These are phyloP conservation scores for Cubamyces sp. DNA, from an alignment of 768 basidiomycete genomes.

Conservation along the genomic window DNA sequence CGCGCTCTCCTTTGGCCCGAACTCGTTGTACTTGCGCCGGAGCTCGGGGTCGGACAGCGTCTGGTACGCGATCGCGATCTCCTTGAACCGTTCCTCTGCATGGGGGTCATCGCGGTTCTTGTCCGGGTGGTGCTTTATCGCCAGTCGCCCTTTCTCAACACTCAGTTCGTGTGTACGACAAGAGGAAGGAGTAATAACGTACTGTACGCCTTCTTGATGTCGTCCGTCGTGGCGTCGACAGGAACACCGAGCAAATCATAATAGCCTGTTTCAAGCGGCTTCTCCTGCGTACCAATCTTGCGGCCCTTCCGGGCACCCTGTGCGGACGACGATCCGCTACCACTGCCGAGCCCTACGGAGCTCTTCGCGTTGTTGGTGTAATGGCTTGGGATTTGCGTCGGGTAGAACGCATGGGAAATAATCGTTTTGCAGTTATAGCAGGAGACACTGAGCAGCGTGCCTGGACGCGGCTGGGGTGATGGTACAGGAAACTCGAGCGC, in stretches of 20 bases:
- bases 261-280: conserved; percentile 88
- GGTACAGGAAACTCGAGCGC: conserved; percentile 74
- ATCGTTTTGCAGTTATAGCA: conserved; percentile 71
- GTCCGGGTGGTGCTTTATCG: conserved; percentile 92
- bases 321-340: conserved; percentile 21
- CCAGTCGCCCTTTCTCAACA: conserved; percentile 61
- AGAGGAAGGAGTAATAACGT: conserved; percentile 26
- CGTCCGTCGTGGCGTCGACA: conserved; percentile 75
- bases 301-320: conserved; percentile 51
- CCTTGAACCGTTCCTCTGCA: conserved; percentile 88
- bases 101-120: conserved; percentile 87
- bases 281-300: conserved; percentile 88
- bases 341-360: conserved; percentile 11
- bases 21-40: conserved; percentile 89
- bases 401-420: conserved; percentile 69
- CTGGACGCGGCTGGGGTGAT: conserved; percentile 53
- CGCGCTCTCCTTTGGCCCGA: conserved; percentile 80
- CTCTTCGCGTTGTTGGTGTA: conserved; percentile 12
- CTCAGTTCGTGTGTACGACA: background rate
- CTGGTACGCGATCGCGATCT: conserved; percentile 89
- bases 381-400: conserved; percentile 53
- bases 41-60: conserved; percentile 78
- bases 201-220: conserved; percentile 93
- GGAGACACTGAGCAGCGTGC: conserved; percentile 64
- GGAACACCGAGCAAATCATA: conserved; percentile 84